Percentiles rank a stretch among this genome's conserved stretches.
phyloP scores from a whole-genome alignment of 495 filamentous ascomycete species.

The Xylaria cubensis region DNA sequence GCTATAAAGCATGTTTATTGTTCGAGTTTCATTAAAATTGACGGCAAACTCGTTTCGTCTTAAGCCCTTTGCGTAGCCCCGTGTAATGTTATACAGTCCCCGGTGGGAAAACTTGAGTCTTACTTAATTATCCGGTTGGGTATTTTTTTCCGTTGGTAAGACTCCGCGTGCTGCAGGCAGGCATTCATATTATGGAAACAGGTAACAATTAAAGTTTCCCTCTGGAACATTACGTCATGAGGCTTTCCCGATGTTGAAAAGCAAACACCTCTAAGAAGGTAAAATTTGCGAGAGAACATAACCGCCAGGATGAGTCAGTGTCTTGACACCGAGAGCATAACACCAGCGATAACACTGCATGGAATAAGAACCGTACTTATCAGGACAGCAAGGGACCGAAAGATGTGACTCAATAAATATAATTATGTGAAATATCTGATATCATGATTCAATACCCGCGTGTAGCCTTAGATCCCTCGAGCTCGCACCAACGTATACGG shows the following conservation, averaged over 20 bases:
- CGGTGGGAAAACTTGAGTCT: background rate
- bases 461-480: conserved; percentile 42
- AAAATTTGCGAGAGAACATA: no score
- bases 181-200: no score
- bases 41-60: background rate
- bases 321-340: no score
- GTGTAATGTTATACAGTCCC: background rate
- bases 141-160: background rate
- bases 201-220: no score
- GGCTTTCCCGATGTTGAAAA: no score
- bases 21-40: background rate
- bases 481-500: conserved; percentile 48
- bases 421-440: background rate
- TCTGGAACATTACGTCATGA: no score
- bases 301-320: no score
- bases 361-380: background rate
- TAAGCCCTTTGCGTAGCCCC: background rate
- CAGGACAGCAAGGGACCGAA: background rate
- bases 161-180: no score
- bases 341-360: no score
- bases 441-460: conserved; percentile 1
- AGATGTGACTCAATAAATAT: background rate
- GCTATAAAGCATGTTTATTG: background rate
- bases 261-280: no score
- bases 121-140: background rate